Evolutionary conservation across 2,329 filamentous ascomycete genomes (phyloP).

Genomic region (Calycina marina): DNA sequence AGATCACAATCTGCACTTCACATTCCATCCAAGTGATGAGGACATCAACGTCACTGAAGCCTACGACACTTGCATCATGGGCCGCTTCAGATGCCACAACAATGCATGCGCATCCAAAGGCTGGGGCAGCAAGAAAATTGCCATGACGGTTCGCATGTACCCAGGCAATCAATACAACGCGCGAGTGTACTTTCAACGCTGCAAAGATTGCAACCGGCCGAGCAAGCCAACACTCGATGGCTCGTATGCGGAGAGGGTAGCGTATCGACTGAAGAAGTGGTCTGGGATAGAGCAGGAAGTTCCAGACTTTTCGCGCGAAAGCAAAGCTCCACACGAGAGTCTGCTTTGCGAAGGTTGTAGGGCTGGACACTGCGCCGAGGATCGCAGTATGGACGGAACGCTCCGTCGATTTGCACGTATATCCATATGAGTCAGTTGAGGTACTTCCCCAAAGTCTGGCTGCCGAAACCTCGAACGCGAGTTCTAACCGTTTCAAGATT

Average conservation of each 20-base stretch:
- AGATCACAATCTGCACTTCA: conserved; percentile 20
- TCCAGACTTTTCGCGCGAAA: conserved; percentile 6
- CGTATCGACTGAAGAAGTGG: conserved; percentile 30
- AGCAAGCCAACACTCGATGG: conserved; percentile 23
- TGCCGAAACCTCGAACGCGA: too few species aligned
- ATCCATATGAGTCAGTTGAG: background rate
- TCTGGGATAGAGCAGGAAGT: conserved; percentile 19
- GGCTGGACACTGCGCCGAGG: conserved; percentile 4
- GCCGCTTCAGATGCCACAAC: conserved; percentile 26
- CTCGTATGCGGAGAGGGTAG: conserved; percentile 28
- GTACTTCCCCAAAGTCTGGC: too few species aligned
- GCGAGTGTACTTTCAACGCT: conserved; percentile 29
- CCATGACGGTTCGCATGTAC: conserved; percentile 29
- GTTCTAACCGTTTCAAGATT: too few species aligned
- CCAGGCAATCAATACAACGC: conserved; percentile 26
- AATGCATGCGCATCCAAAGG: conserved; percentile 17
- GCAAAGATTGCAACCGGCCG: conserved; percentile 23
- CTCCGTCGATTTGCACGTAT: background rate
- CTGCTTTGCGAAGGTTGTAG: conserved; percentile 16
- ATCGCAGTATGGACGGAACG: background rate
- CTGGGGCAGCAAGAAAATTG: conserved; percentile 28
- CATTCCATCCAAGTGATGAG: conserved; percentile 22
- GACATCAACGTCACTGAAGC: conserved; percentile 12
- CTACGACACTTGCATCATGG: conserved; percentile 29
- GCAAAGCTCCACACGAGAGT: conserved; percentile 13